These are phyloP conservation scores for Venturiaceae sp. DNA, from an alignment of 2,329 filamentous ascomycete species.

Conservation along the genomic window DNA sequence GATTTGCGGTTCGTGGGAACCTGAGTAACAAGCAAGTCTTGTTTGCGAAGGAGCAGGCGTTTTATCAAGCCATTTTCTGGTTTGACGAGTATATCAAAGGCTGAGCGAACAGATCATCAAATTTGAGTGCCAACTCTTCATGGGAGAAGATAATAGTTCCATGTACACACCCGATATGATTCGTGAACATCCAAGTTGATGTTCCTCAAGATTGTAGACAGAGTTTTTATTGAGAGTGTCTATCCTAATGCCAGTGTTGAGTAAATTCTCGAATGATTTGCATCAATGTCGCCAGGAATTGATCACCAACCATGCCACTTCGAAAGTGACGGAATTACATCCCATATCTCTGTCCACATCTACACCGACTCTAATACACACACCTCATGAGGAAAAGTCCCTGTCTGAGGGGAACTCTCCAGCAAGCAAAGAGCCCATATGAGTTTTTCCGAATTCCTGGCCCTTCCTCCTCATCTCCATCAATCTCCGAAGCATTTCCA, in stretches of 20 bases:
- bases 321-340: background rate
- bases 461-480: background rate
- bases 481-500: background rate
- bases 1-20: slow-evolving; percentile 22
- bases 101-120: too few species aligned
- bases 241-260: background rate
- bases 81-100: slow-evolving; percentile 14
- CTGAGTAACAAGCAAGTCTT: slow-evolving; percentile 17
- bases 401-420: background rate
- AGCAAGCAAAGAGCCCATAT: background rate
- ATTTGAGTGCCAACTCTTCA: too few species aligned
- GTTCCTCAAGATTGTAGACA: too few species aligned
- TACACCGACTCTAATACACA: background rate
- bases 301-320: background rate
- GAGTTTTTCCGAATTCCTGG: background rate
- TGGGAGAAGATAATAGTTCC: too few species aligned
- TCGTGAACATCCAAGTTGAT: too few species aligned
- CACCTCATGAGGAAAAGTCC: background rate
- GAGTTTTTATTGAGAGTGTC: background rate
- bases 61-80: slow-evolving; percentile 22
- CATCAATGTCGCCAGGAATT: background rate
- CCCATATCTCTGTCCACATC: background rate
- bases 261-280: background rate
- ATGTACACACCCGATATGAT: too few species aligned
- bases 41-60: slow-evolving; percentile 23